phyloP scores from a whole-genome alignment of 208 protist genomes.

The Trypanosoma theileri region DNA sequence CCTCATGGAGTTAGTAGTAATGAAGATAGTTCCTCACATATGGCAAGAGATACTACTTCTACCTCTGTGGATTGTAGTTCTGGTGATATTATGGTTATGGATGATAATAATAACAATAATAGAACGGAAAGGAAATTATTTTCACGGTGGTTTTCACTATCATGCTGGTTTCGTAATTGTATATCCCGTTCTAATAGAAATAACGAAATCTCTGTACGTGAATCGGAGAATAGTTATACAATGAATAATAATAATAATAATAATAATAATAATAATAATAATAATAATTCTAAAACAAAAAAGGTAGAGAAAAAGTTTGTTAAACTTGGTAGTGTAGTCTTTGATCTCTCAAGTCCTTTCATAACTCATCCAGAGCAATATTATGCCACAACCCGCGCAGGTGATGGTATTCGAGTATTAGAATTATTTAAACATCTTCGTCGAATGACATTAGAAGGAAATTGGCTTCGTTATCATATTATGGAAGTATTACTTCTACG shows the following conservation, averaged over 20 bases:
- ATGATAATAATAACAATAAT: neutral
- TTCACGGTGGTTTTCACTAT: neutral
- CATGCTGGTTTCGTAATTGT: too few species aligned
- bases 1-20: neutral
- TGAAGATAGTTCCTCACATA: neutral
- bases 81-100: neutral
- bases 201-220: too few species aligned
- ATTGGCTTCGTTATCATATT: slow-evolving; percentile 19
- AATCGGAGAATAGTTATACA: too few species aligned
- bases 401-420: slow-evolving; percentile 21
- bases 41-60: neutral
- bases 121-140: neutral
- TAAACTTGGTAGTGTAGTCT: slow-evolving; percentile 1
- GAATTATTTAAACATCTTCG: slow-evolving; percentile 22
- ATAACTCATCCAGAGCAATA: slow-evolving; percentile 26
- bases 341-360: slow-evolving; percentile 22
- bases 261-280: too few species aligned
- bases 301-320: too few species aligned
- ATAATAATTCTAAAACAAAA: too few species aligned
- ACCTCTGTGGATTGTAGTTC: neutral
- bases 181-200: too few species aligned
- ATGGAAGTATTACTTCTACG: slow-evolving; percentile 22
- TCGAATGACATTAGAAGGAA: slow-evolving; percentile 16
- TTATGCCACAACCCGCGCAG: slow-evolving; percentile 18
- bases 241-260: too few species aligned